Evolutionary conservation across 1,284 basidiomycete genomes (phyloP).

Genomic region (Tilletia indica): DNA sequence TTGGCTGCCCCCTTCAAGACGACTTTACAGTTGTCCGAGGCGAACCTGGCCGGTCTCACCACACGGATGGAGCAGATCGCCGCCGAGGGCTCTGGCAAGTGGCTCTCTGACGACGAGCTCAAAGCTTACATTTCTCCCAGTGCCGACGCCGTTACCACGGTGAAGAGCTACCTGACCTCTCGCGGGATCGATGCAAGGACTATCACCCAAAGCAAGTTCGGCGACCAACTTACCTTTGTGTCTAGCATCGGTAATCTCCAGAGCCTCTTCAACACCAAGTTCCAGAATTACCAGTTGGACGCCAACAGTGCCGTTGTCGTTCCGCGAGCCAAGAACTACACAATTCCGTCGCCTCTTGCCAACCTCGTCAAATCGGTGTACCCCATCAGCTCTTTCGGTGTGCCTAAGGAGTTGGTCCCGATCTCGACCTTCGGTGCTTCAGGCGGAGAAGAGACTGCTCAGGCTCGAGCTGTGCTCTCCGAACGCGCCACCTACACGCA

Average conservation of each 20-base stretch:
- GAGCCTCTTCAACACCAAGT: conserved; percentile 17
- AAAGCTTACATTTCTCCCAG: conserved; percentile 18
- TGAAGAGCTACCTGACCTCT: conserved; percentile 17
- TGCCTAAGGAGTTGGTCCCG: conserved; percentile 5
- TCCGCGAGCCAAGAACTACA: conserved; percentile 21
- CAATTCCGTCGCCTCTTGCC: conserved; percentile 15
- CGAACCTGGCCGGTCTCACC: conserved; percentile 13
- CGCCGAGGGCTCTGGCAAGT: conserved; percentile 16
- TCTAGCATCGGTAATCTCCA: conserved; percentile 14
- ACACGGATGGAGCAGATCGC: conserved; percentile 18
- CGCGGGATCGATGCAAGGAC: conserved; percentile 4
- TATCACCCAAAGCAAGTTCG: conserved; percentile 19
- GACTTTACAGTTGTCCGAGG: conserved; percentile 12
- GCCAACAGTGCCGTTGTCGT: conserved; percentile 6
- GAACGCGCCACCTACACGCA: conserved; percentile 3
- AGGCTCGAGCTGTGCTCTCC: conserved; percentile 1
- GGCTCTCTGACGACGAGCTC: conserved; percentile 21
- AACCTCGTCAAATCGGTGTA: conserved; percentile 8
- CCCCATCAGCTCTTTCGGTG: conserved; percentile 17
- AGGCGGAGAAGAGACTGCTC: background rate
- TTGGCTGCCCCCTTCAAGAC: conserved; percentile 14
- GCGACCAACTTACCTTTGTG: conserved; percentile 17
- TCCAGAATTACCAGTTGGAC: conserved; percentile 15
- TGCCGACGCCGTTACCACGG: conserved; percentile 1
- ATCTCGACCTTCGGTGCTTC: background rate